Conservation (phyloP, 1,284 basidiomycete genomes). For the Pseudozyma sp. region DNA sequence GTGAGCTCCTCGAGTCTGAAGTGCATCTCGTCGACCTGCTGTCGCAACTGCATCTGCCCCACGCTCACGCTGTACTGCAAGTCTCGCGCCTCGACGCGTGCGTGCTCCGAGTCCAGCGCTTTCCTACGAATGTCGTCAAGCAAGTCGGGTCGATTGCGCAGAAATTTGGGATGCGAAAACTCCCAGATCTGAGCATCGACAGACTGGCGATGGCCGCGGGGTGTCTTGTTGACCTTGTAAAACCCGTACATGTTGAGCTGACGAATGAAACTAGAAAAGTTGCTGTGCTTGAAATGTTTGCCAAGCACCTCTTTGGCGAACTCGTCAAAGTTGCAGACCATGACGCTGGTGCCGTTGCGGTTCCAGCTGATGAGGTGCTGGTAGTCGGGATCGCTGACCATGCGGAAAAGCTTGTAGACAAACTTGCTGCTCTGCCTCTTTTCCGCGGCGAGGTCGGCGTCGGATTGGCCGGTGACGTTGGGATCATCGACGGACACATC, state of each 20-base stretch:
- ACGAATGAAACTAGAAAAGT: conserved; percentile 89
- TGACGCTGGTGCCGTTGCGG: conserved; percentile 56
- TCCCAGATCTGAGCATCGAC: conserved; percentile 86
- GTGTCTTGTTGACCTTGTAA: conserved; percentile 75
- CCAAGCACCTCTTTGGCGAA: conserved; percentile 68
- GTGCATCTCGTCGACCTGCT: conserved; percentile 60
- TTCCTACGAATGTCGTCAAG: conserved; percentile 87
- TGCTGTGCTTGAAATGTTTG: conserved; percentile 70
- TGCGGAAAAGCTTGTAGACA: conserved; percentile 62
- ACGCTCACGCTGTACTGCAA: conserved; percentile 61
- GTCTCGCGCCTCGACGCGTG: conserved; percentile 56
- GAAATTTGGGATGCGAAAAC: conserved; percentile 86
- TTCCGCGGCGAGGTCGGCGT: conserved; percentile 48
- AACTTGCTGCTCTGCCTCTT: conserved; percentile 58
- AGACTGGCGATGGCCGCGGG: conserved; percentile 79
- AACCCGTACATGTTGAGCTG: conserved; percentile 81
- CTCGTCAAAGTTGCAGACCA: conserved; percentile 66
- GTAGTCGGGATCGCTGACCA: conserved; percentile 60
- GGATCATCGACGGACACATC: conserved; percentile 41
- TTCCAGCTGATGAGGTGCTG: conserved; percentile 64
- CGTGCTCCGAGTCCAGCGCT: conserved; percentile 71
- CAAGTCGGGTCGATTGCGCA: conserved; percentile 81
- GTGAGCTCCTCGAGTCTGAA: conserved; percentile 56
- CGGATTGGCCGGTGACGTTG: conserved; percentile 38
- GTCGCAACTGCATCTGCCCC: conserved; percentile 59